phyloP scores from a whole-genome alignment of 1,284 basidiomycete species.

The Ceratobasidium sp. region DNA sequence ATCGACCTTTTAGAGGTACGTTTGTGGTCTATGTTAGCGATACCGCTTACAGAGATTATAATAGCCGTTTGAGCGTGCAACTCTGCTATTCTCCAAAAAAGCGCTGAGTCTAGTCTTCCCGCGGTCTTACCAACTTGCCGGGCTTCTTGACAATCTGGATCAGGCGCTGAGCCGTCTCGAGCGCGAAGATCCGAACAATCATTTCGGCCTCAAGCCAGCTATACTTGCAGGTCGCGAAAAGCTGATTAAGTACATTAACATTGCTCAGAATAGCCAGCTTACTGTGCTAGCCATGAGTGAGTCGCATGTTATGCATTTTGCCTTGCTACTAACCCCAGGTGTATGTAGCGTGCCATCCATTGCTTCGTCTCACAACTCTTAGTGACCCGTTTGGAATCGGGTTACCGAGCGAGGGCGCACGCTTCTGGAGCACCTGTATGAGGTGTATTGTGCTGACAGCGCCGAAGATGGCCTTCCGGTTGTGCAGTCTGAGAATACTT shows the following conservation, averaged over 20 bases:
- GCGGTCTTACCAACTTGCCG: not conserved
- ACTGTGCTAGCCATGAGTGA: conserved; percentile 8
- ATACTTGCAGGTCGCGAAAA: not conserved
- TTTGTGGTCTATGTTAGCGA: not conserved
- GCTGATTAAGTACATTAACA: conserved; percentile 1
- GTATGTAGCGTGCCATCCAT: not conserved
- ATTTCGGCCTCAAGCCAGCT: not conserved
- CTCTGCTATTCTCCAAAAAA: not conserved
- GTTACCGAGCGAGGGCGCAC: not conserved
- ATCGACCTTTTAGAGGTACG: conserved; percentile 4
- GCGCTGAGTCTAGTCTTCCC: not conserved
- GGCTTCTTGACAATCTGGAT: not conserved
- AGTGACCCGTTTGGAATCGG: not conserved
- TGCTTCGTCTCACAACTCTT: not conserved
- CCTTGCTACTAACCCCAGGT: not conserved
- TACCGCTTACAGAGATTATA: not conserved
- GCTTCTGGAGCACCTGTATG: conserved; percentile 4
- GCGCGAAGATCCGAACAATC: not conserved
- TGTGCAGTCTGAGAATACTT: not conserved
- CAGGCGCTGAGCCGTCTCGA: not conserved
- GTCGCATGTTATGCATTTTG: not conserved
- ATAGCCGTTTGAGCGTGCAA: not conserved
- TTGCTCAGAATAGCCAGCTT: not conserved
- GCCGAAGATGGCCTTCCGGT: not conserved
- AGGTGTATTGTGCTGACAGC: not conserved